phyloP scores from a whole-genome alignment of 176 grass and related monocot species.

The Oryza officinalis region DNA sequence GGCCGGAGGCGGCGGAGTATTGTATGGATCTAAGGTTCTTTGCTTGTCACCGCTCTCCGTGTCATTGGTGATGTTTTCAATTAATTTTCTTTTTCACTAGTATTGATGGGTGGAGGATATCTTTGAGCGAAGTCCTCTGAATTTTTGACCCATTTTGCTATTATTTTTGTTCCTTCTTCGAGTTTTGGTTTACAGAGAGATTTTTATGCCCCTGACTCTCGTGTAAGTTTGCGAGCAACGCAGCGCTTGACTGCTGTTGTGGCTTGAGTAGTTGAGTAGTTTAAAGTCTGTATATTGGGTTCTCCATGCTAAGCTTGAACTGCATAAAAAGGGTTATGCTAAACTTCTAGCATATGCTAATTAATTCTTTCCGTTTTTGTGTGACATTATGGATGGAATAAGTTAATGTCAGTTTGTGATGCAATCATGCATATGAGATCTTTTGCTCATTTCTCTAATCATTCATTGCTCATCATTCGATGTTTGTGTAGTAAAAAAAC shows the following conservation, averaged over 20 bases:
- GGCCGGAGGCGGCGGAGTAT: not conserved
- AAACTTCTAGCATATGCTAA: not conserved
- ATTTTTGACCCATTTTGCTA: not conserved
- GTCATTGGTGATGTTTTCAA: constrained; percentile 27
- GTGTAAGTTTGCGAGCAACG: not conserved
- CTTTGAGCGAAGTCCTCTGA: constrained; percentile 5
- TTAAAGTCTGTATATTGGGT: not conserved
- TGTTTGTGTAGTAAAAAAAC: not conserved
- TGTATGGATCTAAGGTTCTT: constrained; percentile 38
- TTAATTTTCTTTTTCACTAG: not conserved
- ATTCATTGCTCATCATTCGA: not conserved
- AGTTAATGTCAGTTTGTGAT: not conserved
- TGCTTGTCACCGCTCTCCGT: constrained; percentile 16
- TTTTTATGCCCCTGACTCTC: not conserved
- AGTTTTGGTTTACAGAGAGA: constrained; percentile 8
- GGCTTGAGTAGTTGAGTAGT: not conserved
- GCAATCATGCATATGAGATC: not conserved
- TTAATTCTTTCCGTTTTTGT: not conserved
- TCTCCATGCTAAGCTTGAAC: constrained; percentile 3
- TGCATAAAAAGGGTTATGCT: not conserved
- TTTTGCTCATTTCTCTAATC: not conserved
- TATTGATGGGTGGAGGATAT: constrained; percentile 8
- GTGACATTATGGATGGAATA: not conserved
- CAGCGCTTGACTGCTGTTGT: not conserved
- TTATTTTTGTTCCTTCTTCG: not conserved